Evolutionary conservation across 208 protist species (phyloP).

Genomic region (Herpetomonas samuelpessoai): DNA sequence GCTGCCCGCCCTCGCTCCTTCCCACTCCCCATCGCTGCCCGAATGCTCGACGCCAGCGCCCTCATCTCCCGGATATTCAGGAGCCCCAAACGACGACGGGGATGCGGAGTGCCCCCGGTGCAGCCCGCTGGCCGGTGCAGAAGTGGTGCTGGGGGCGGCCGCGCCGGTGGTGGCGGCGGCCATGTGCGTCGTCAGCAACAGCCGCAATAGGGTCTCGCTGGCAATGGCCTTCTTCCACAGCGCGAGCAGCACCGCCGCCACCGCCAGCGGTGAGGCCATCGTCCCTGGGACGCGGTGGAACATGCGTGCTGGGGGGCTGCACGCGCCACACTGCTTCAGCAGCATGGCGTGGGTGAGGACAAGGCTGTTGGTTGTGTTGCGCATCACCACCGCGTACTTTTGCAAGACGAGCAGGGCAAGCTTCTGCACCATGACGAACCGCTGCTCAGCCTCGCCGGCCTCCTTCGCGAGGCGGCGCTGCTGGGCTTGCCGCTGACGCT

Average conservation of each 20-base stretch:
- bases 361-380: conserved; percentile 22
- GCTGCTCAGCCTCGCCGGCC: conserved; percentile 17
- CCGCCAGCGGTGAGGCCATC: conserved; percentile 4
- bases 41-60: too few relatives aligned
- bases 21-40: background rate
- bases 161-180: background rate
- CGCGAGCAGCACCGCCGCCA: conserved; percentile 19
- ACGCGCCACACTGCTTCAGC: conserved; percentile 18
- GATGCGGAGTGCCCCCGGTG: background rate
- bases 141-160: too few relatives aligned
- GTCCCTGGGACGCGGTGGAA: background rate
- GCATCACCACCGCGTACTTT: conserved; percentile 21
- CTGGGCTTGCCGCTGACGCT: background rate
- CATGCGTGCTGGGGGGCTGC: conserved; percentile 6
- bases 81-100: background rate
- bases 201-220: conserved; percentile 21
- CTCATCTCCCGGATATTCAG: too few relatives aligned
- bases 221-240: conserved; percentile 38
- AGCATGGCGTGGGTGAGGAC: conserved; percentile 28
- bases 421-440: conserved; percentile 31
- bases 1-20: too few relatives aligned
- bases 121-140: too few relatives aligned
- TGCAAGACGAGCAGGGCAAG: conserved; percentile 22
- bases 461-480: background rate
- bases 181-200: conserved; percentile 15